Evolutionary conservation across 2,329 filamentous ascomycete genomes (phyloP).

Genomic region (Colletotrichum sp.): DNA sequence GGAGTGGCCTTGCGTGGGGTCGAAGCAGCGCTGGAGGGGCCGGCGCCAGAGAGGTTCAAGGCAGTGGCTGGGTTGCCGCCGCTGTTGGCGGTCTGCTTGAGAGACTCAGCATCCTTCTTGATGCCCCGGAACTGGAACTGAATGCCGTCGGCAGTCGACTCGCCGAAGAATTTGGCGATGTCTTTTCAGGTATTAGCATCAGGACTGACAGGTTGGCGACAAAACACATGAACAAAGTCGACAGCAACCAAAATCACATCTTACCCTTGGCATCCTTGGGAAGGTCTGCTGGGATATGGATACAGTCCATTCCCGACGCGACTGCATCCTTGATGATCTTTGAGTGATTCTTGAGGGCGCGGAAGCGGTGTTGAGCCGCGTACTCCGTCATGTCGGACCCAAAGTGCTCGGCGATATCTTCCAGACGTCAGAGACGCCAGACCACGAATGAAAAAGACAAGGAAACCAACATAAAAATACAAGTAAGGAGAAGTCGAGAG

Average conservation of each 20-base stretch:
- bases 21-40: slow-evolving; percentile 26
- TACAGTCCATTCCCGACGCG: slow-evolving; percentile 43
- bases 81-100: slow-evolving; percentile 47
- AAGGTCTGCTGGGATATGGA: slow-evolving; percentile 40
- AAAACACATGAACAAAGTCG: background rate
- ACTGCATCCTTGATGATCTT: slow-evolving; percentile 41
- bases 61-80: slow-evolving; percentile 51
- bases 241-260: slow-evolving; percentile 12
- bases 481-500: background rate
- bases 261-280: slow-evolving; percentile 47
- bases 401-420: slow-evolving; percentile 53
- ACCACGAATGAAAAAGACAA: background rate
- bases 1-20: slow-evolving; percentile 29
- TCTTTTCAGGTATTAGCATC: slow-evolving; percentile 26
- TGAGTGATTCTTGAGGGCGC: slow-evolving; percentile 48
- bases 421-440: slow-evolving; percentile 14
- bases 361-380: slow-evolving; percentile 57
- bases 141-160: slow-evolving; percentile 62
- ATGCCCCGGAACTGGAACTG: slow-evolving; percentile 64
- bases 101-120: slow-evolving; percentile 56
- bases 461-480: background rate
- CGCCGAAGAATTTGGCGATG: slow-evolving; percentile 64
- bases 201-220: background rate
- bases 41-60: slow-evolving; percentile 31
- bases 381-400: slow-evolving; percentile 54